Percentiles rank a stretch among this genome's conserved stretches.
phyloP scores from a whole-genome alignment of 148 eudicot species.

The Polygonum aviculare region DNA sequence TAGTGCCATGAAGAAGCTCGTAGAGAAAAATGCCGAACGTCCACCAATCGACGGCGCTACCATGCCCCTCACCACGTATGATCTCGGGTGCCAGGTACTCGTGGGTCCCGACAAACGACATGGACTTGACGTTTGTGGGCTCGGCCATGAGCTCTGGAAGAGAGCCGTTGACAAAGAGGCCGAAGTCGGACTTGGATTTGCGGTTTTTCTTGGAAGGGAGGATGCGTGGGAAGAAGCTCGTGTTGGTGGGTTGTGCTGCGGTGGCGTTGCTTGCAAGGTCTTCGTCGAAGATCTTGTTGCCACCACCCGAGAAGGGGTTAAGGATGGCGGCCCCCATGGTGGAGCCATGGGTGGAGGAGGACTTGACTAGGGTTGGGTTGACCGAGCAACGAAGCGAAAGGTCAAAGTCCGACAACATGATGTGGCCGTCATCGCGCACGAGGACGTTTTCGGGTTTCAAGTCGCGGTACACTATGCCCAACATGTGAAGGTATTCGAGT shows the following conservation, averaged over 20 bases:
- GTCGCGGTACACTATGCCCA: constrained; percentile 13
- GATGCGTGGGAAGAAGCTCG: constrained; percentile 12
- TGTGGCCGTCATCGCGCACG: constrained; percentile 11
- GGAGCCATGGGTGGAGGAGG: constrained; percentile 9
- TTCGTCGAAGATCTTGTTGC: not conserved
- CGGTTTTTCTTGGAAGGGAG: constrained; percentile 11
- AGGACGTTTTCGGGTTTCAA: constrained; percentile 8
- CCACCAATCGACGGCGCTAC: constrained; percentile 15
- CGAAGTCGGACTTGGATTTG: constrained; percentile 13
- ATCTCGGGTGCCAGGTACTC: constrained; percentile 13
- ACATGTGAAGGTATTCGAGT: constrained; percentile 10
- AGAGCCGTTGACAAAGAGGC: constrained; percentile 6
- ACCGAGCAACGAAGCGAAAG: constrained; percentile 13
- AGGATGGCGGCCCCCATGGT: not conserved
- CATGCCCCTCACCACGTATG: constrained; percentile 13
- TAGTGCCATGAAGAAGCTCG: constrained; percentile 11
- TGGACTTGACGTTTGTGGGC: constrained; percentile 11
- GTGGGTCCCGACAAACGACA: constrained; percentile 15
- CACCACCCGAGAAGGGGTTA: not conserved
- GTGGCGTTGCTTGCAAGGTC: not conserved
- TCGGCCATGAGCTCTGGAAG: constrained; percentile 17
- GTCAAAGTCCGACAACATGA: constrained; percentile 14
- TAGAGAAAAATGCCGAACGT: constrained; percentile 13
- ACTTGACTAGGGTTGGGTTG: constrained; percentile 10
- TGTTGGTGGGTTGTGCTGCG: not conserved